Percentiles rank a stretch among this genome's conserved stretches.
phyloP scores from a whole-genome alignment of 1,139 yeast genomes.

The Eremothecium cymbalariae region DNA sequence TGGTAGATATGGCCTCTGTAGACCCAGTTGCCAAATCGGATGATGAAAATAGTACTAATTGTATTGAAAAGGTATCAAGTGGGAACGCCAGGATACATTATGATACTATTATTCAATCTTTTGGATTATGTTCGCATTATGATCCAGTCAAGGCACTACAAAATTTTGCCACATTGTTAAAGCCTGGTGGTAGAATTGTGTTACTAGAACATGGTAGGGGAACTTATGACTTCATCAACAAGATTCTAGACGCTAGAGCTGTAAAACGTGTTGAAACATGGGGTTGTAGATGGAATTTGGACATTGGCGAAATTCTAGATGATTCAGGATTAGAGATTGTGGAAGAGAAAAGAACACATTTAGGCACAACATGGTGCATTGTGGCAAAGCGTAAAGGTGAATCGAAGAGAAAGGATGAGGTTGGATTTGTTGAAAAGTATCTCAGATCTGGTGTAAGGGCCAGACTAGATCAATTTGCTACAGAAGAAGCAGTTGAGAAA shows the following conservation, averaged over 20 bases:
- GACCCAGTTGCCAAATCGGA: constrained; percentile 12
- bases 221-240: constrained; percentile 66
- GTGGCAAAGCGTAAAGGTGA: constrained; percentile 69
- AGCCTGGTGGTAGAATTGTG: constrained; percentile 87
- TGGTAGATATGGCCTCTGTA: constrained; percentile 47
- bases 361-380: constrained; percentile 91
- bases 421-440: constrained; percentile 42
- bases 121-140: constrained; percentile 91
- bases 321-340: constrained; percentile 79
- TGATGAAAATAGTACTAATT: constrained; percentile 13
- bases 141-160: constrained; percentile 79
- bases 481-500: no score
- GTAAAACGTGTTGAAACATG: constrained; percentile 78
- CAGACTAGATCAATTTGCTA: constrained; percentile 15
- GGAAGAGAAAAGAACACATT: constrained; percentile 68
- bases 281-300: constrained; percentile 98
- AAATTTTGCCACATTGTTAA: constrained; percentile 62
- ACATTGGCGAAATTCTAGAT: constrained; percentile 77
- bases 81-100: constrained; percentile 43
- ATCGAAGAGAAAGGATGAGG: constrained; percentile 40
- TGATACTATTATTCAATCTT: constrained; percentile 88
- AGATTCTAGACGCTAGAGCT: constrained; percentile 74
- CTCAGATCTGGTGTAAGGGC: constrained; percentile 26
- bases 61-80: constrained; percentile 17
- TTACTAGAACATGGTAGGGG: constrained; percentile 91